phyloP scores from a whole-genome alignment of 2,329 filamentous ascomycete genomes.

The Dendrostoma leiphaemia region DNA sequence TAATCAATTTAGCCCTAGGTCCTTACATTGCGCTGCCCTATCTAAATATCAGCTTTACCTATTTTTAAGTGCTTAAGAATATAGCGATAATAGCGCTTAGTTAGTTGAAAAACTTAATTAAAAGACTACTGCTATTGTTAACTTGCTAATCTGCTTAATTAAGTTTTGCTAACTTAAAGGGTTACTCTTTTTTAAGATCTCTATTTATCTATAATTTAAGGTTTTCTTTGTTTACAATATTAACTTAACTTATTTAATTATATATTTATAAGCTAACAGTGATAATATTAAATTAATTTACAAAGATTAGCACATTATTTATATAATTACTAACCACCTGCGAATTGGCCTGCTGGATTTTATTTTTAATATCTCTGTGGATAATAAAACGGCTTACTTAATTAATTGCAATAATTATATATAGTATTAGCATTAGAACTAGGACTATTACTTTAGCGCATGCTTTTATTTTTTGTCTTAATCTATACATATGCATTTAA shows the following conservation, averaged over 20 bases:
- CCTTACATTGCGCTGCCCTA: background rate
- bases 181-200: background rate
- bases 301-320: background rate
- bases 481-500: background rate
- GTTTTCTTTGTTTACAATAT: background rate
- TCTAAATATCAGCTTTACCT: conserved; percentile 5
- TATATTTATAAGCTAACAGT: background rate
- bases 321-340: conserved; percentile 1
- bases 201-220: background rate
- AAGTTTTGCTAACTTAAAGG: background rate
- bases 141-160: background rate
- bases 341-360: conserved; percentile 7
- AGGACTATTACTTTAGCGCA: background rate
- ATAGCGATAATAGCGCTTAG: background rate
- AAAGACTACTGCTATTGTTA: background rate
- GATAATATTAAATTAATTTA: background rate
- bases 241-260: background rate
- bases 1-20: background rate
- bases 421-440: background rate
- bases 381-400: background rate
- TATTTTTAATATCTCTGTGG: background rate
- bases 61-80: background rate
- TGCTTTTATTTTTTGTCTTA: background rate
- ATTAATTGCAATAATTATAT: background rate
- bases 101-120: background rate